Percentiles rank a stretch among this genome's conserved stretches.
phyloP scores from a whole-genome alignment of 495 filamentous ascomycete species.

The Penicillium malachiteum region DNA sequence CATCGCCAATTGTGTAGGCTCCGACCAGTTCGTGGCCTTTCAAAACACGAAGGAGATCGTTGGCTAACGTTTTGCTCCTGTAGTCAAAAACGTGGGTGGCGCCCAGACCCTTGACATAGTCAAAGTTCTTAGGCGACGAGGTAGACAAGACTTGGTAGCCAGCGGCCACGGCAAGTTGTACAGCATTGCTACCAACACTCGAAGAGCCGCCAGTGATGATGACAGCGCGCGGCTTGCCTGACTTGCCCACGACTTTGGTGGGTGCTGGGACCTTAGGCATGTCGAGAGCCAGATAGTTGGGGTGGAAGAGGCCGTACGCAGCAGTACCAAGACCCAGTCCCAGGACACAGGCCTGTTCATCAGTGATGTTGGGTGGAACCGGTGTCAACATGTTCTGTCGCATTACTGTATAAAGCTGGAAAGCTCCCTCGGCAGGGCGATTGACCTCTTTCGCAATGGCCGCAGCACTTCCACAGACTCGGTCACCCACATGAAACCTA shows the following conservation, averaged over 20 bases:
- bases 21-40: conserved; percentile 6
- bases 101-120: conserved; percentile 51
- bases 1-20: conserved; percentile 7
- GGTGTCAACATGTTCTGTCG: conserved; percentile 20
- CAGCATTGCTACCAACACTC: conserved; percentile 58
- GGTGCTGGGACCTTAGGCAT: conserved; percentile 17
- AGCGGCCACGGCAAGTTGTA: conserved; percentile 59
- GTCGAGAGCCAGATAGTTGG: conserved; percentile 40
- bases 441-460: conserved; percentile 4
- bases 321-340: conserved; percentile 53
- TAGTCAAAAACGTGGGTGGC: conserved; percentile 62
- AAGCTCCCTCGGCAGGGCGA: conserved; percentile 15
- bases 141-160: conserved; percentile 61
- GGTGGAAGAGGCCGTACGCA: conserved; percentile 50
- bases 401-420: conserved; percentile 42
- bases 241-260: conserved; percentile 22
- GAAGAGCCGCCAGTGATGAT: conserved; percentile 49
- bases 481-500: conserved; percentile 19
- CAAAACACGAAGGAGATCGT: conserved; percentile 21
- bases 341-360: conserved; percentile 42
- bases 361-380: conserved; percentile 27
- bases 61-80: conserved; percentile 30
- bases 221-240: conserved; percentile 23
- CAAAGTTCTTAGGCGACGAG: conserved; percentile 53
- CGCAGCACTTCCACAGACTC: conserved; percentile 14